phyloP scores from a whole-genome alignment of 2,329 filamentous ascomycete species.

The Pseudogymnoascus sp. region DNA sequence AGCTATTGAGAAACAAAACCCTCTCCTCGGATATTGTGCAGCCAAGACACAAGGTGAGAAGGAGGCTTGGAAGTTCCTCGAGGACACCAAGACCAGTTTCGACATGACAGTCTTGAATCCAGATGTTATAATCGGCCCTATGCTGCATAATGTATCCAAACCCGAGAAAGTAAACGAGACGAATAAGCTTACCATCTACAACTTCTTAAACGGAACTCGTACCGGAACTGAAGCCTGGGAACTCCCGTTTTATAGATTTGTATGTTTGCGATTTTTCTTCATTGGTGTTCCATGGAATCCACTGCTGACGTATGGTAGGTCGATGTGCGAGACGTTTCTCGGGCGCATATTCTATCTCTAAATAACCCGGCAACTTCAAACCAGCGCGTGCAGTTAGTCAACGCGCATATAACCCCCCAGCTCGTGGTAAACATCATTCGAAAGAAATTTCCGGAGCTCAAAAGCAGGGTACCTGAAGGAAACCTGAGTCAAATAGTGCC shows the following conservation, averaged over 20 bases:
- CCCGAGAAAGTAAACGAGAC: conserved; percentile 60
- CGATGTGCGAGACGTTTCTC: conserved; percentile 50
- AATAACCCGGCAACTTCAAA: conserved; percentile 46
- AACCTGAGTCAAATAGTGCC: conserved; percentile 26
- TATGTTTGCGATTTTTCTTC: conserved; percentile 11
- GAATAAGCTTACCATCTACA: conserved; percentile 47
- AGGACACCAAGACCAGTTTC: conserved; percentile 44
- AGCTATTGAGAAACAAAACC: conserved; percentile 33
- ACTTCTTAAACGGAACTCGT: conserved; percentile 43
- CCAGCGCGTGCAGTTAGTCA: conserved; percentile 53
- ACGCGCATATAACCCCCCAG: conserved; percentile 50
- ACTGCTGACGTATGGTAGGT: conserved; percentile 37
- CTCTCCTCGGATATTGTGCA: conserved; percentile 37
- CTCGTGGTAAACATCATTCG: conserved; percentile 46
- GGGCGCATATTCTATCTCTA: conserved; percentile 51
- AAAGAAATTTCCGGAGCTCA: conserved; percentile 43
- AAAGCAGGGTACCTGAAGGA: conserved; percentile 37
- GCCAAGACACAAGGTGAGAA: conserved; percentile 58
- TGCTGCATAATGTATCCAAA: conserved; percentile 51
- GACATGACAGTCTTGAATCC: conserved; percentile 51
- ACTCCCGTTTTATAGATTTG: conserved; percentile 18
- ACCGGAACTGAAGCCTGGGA: conserved; percentile 23
- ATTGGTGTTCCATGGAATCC: conserved; percentile 32
- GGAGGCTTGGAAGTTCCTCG: conserved; percentile 54
- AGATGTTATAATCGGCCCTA: conserved; percentile 52